Base-by-base conservation (phyloP, 2,329 filamentous ascomycete species). In the Aciculosporium take region DNA sequence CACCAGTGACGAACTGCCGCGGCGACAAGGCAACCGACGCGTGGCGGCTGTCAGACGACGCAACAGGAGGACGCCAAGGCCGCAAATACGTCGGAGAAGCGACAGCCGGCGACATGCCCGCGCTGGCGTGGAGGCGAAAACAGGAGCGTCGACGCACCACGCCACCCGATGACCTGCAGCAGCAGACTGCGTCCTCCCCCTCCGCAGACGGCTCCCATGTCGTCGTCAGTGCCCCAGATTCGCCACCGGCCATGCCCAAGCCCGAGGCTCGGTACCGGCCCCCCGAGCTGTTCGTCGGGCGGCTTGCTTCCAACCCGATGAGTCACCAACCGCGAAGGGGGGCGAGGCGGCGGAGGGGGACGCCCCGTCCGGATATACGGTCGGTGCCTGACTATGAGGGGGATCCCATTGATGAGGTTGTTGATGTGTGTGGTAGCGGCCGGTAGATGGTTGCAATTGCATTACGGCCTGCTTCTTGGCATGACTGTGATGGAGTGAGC, bases 291-390 rank as follows among this genome's bases (percentile, higher is more conserved):
- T 62, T 62, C 41, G 43, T 56, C 35, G 59, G 58, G 34, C 52
- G 54, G 31, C 41, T 61, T 32, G 49, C 51, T 5, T 42, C 46
- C 38, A 29, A 29, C 28, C 43, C 25, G 39, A 23, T 18, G 4
- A n/a, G n/a, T n/a, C n/a, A 34, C 29, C 34, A 37, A 45, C 31
- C 47, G 32, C 45, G 38, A 32, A 45, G 35, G 17, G 50, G 42
- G 36, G 45, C 37, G 29, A 27, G 20, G 24, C 32, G 38, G 29
- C 49, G 52, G 44, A 47, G 49, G n/a, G 43, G 43, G n/a, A 48
- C 46, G 20, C 49, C 46, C 24, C 51, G 58, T 37, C 58, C 56
- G 15, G 53, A 60, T 40, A 56, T 61, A 41, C 52, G 58, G 39
- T 42, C 53, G 15, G 48, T 61, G 47, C 58, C 58, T 12, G 48